Percentiles rank a stretch among this genome's conserved stretches.
These are phyloP conservation scores for Colletotrichum viniferum DNA, from an alignment of 2,329 filamentous ascomycete genomes.

Conservation along the genomic window DNA sequence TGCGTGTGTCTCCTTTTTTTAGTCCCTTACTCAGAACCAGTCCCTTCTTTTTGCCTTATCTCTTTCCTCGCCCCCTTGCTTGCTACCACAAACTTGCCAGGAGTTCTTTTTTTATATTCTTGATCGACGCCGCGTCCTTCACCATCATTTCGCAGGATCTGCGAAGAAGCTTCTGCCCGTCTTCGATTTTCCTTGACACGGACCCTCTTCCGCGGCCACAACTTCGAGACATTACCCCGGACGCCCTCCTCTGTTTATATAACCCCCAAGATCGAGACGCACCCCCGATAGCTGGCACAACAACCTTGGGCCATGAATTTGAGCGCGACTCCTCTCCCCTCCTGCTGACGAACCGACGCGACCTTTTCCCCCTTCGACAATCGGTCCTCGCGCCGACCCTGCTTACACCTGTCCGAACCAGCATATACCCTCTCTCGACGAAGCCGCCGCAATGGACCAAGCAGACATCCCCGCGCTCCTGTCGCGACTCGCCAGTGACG, in stretches of 20 bases:
- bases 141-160: background rate
- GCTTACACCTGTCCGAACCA: background rate
- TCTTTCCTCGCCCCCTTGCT: background rate
- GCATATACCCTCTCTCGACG: background rate
- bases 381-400: constrained; percentile 5
- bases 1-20: constrained; percentile 2
- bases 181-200: constrained; percentile 6
- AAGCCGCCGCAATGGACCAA: constrained; percentile 62
- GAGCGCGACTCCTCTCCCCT: background rate
- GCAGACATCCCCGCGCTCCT: constrained; percentile 70
- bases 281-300: background rate
- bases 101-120: constrained; percentile 10
- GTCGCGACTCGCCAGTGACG: constrained; percentile 67
- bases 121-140: background rate
- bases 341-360: constrained; percentile 11
- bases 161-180: constrained; percentile 8
- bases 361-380: background rate
- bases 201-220: background rate
- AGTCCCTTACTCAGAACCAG: background rate
- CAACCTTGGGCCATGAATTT: constrained; percentile 12
- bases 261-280: background rate
- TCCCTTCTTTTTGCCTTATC: constrained; percentile 2
- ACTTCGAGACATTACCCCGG: constrained; percentile 1
- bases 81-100: background rate
- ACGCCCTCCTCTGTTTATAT: constrained; percentile 6